Evolutionary conservation across 208 protist genomes (phyloP).

Genomic region (Crithidia sp.): DNA sequence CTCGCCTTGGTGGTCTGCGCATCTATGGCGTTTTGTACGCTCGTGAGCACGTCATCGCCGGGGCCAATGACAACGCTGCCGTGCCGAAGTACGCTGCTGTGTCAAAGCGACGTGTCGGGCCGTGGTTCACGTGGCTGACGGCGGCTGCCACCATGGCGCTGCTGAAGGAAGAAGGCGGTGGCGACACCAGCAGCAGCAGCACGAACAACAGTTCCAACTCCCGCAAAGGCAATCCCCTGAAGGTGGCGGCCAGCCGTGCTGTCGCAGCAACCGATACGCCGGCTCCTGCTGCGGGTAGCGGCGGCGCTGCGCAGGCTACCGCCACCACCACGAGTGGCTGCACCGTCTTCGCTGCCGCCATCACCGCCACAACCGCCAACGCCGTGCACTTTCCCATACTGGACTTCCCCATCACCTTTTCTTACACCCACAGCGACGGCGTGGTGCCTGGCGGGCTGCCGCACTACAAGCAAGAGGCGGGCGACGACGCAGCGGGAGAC

Average conservation of each 20-base stretch:
- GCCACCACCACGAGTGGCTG: conserved; percentile 45
- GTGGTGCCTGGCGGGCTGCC: conserved; percentile 3
- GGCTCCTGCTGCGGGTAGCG: too few relatives aligned
- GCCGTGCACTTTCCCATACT: conserved; percentile 54
- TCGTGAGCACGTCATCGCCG: conserved; percentile 26
- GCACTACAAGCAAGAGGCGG: conserved; percentile 27
- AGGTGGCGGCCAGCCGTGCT: conserved; percentile 22
- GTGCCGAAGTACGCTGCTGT: conserved; percentile 30
- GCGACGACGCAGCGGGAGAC: conserved; percentile 13
- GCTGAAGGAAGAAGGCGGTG: conserved; percentile 24
- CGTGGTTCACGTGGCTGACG: conserved; percentile 72
- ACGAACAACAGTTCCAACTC: not conserved
- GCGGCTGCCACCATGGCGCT: conserved; percentile 32
- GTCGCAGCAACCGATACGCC: conserved; percentile 9
- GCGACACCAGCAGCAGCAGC: not conserved
- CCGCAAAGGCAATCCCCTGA: conserved; percentile 15
- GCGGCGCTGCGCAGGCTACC: not conserved
- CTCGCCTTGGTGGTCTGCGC: conserved; percentile 49
- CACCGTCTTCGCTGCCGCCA: conserved; percentile 39
- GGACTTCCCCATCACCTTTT: conserved; percentile 26
- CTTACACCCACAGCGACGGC: conserved; percentile 6
- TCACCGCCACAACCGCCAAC: conserved; percentile 60
- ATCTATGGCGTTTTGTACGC: conserved; percentile 71
- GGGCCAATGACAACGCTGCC: conserved; percentile 9
- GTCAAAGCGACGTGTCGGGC: conserved; percentile 47